A percentile compares a stretch with the other conserved stretches of the same genome.
Conservation (phyloP, 441 rosid species). For the Euphorbia celastroides region DNA sequence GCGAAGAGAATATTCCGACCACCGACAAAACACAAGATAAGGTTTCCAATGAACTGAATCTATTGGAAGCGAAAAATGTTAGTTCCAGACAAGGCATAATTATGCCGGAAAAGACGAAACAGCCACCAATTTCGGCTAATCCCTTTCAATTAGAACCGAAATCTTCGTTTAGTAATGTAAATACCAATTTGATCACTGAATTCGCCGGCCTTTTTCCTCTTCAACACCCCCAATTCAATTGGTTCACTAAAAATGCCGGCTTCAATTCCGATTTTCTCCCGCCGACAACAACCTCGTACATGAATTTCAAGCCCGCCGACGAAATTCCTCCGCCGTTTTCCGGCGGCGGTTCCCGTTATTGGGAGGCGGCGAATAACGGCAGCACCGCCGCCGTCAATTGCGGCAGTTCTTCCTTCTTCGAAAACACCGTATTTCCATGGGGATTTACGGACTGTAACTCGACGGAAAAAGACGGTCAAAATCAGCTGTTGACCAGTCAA, state of each 20-base stretch:
- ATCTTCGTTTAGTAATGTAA: constrained; percentile 21
- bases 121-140: constrained; percentile 19
- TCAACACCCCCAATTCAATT: constrained; percentile 37
- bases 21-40: constrained; percentile 25
- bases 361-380: constrained; percentile 36
- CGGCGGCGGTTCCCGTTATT: constrained; percentile 29
- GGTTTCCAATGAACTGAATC: constrained; percentile 29
- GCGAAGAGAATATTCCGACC: constrained; percentile 34
- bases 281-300: constrained; percentile 31
- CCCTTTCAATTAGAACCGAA: constrained; percentile 24
- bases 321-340: constrained; percentile 25
- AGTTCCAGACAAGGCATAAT: constrained; percentile 13
- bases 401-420: constrained; percentile 35
- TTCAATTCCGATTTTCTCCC: constrained; percentile 35
- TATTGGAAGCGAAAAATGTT: constrained; percentile 27
- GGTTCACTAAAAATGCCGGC: constrained; percentile 41
- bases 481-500: constrained; percentile 28
- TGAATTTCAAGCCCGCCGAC: constrained; percentile 33
- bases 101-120: constrained; percentile 22
- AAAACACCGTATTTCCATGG: constrained; percentile 43
- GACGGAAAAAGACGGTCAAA: constrained; percentile 38
- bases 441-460: constrained; percentile 45
- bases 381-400: constrained; percentile 32
- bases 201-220: constrained; percentile 37
- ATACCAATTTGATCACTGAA: constrained; percentile 23